Percentiles rank a stretch among this genome's conserved stretches.
Conservation (phyloP, 163 green algal genomes). For the Smithsoniella earleae region DNA sequence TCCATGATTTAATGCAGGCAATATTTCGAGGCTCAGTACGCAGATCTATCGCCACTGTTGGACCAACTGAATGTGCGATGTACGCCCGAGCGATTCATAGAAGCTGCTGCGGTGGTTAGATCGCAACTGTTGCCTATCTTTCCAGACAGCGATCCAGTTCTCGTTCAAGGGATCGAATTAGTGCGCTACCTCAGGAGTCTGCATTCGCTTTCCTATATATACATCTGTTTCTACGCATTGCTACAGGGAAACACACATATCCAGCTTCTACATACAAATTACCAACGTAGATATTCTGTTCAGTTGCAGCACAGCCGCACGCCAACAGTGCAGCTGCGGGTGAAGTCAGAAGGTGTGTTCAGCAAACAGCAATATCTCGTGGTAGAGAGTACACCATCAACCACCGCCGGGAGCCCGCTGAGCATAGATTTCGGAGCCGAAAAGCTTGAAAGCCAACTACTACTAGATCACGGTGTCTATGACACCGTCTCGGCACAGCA, state of each 20-base stretch:
- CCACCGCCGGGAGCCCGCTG: slow-evolving; percentile 44
- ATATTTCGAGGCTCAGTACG: slow-evolving; percentile 13
- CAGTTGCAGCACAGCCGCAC: slow-evolving; percentile 48
- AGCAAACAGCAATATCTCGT: slow-evolving; percentile 39
- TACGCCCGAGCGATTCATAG: background rate
- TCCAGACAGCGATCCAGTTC: background rate
- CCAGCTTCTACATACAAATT: too few species aligned
- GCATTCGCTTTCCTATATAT: too few species aligned
- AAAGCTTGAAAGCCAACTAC: slow-evolving; percentile 53
- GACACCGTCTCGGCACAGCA: background rate
- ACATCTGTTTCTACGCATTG: too few species aligned
- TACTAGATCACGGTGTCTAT: background rate
- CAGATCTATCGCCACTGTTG: background rate
- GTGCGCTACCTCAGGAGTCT: too few species aligned
- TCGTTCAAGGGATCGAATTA: background rate
- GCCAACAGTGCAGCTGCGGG: slow-evolving; percentile 38
- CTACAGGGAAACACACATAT: too few species aligned
- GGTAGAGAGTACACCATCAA: slow-evolving; percentile 44
- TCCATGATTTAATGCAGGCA: too few species aligned
- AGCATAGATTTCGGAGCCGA: slow-evolving; percentile 56
- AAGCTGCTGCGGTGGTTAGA: background rate
- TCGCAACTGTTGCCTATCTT: background rate
- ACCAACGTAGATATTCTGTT: background rate
- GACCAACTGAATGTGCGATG: background rate
- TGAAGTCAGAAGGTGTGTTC: slow-evolving; percentile 53